Base-by-base conservation (phyloP, 768 basidiomycete species). In the Epithele typhae region DNA sequence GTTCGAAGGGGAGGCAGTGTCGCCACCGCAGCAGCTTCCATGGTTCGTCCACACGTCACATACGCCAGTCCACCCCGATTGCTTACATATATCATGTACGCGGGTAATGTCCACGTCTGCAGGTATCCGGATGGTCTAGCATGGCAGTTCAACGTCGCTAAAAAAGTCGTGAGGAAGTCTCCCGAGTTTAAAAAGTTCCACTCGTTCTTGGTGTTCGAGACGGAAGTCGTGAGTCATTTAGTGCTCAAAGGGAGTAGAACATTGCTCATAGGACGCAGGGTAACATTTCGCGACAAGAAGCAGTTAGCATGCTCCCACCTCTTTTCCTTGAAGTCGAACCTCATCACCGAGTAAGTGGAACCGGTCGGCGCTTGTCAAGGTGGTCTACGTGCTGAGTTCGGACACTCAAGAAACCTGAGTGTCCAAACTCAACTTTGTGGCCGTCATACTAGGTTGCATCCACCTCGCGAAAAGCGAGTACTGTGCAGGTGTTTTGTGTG, bases 261-360 rank as follows among this genome's bases (percentile, higher is more conserved):
- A n/a, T n/a, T n/a, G n/a, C 22, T 11, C 17, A 19, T 48, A 14
- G 7, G 6, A 23, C 18, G 4, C 55, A 94, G 92, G 94, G 96
- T 38, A 99, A 99, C 57, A 75, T 98, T 38, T 95, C 92, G 10
- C 74, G 96, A 18, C 94, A 97, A 65, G 96, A 99, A 66, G 93
- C 92, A 15, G 96, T 99, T 48, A 95, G 92, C 63, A 99, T 99
- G 96, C 72, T 99, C n/a, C 96, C 96, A 5, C 95, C 96, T 1
- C 77, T 99, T 2, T 83, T 98, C 56, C 78, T 99, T 25, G 89
- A 92, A 45, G 91, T 98, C n/a, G 74, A 90, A 59, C 91, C 96
- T 0, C 87, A 96, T 62, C 95, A 98, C 63, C 74, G 71, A 58
- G 87, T 82, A 59, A 75, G 67, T 46, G 32, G 27, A n/a, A n/a